Evolutionary conservation across 2,329 filamentous ascomycete species (phyloP), one percentile per base, ranked within the genome.

Genomic region (Paraconiothyrium brasiliense): DNA sequence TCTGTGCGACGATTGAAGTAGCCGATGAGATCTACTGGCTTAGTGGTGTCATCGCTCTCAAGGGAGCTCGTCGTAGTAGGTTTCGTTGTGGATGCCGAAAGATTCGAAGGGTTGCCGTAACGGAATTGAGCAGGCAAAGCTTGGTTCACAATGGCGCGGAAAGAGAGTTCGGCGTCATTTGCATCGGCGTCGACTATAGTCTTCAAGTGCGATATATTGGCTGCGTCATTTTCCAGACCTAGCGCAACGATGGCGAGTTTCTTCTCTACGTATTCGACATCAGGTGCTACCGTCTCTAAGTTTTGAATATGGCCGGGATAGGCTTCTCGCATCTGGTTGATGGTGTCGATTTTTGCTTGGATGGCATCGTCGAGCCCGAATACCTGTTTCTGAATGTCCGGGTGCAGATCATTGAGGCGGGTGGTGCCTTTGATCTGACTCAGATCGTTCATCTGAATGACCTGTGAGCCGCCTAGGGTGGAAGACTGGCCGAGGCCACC

Each of bases 361-460:
- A 99, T 94, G 66, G 90, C 88, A 60, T 87, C 86, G 78, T 99
- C 94, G 65, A 97, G 88, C 10, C 84, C 81, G 64, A 92, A 88
- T 64, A 99, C 91, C 67, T 92, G 83, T 64, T 89, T 87, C 74
- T 97, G 93, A 16, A 97, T 83, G 34, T 92, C 88, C 67, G 94
- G 91, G 62, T 92, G 88, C 32, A 97, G 89, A 78, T 97, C 94
- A 75, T 93, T 92, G 82, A 95, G 97, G 64, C 95, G 92, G 3
- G 93, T 97, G 0, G 94, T 97, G 16, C 91, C 90, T 56, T 93
- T 89, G 62, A 98, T 84, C 74, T 92, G 92, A 69, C 87, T 87
- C 20, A 74, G 70, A 35, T 59, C 56, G 2, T 69, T 69, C 50
- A 71, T 68, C 58, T 77, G 71, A 14, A 76, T 67, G n/a, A 69